These are phyloP conservation scores for Geosmithia flava DNA, from an alignment of 2,329 filamentous ascomycete genomes.

Conservation along the genomic window DNA sequence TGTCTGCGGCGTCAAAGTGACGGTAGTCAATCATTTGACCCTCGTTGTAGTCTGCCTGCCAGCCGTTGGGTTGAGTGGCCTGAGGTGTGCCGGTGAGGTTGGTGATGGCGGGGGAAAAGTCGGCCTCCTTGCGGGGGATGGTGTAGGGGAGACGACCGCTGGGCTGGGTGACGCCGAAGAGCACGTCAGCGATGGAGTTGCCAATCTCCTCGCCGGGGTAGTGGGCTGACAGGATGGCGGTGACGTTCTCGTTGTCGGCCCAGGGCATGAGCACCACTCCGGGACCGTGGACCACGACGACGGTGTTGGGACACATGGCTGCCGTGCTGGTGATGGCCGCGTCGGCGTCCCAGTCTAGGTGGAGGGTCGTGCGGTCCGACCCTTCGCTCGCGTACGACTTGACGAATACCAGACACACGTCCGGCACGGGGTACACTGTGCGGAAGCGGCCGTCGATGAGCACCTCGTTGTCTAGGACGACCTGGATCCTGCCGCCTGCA, in stretches of 20 bases:
- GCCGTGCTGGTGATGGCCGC: slow-evolving; percentile 70
- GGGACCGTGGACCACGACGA: slow-evolving; percentile 80
- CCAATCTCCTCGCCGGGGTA: slow-evolving; percentile 76
- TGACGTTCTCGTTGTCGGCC: slow-evolving; percentile 65
- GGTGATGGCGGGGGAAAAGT: slow-evolving; percentile 29
- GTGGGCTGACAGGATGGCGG: slow-evolving; percentile 73
- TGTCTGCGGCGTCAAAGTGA: slow-evolving; percentile 51
- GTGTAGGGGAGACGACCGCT: slow-evolving; percentile 74
- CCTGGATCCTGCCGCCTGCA: slow-evolving; percentile 49
- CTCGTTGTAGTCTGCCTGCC: slow-evolving; percentile 64
- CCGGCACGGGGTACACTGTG: slow-evolving; percentile 44
- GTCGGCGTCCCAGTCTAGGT: slow-evolving; percentile 76
- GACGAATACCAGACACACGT: slow-evolving; percentile 83
- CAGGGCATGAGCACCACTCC: slow-evolving; percentile 70
- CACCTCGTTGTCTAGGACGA: slow-evolving; percentile 50
- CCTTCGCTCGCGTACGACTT: slow-evolving; percentile 82
- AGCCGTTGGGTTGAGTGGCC: slow-evolving; percentile 55
- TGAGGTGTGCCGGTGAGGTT: slow-evolving; percentile 50
- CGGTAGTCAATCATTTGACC: slow-evolving; percentile 64
- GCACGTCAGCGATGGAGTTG: slow-evolving; percentile 66
- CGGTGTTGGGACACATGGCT: slow-evolving; percentile 69
- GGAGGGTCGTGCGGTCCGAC: slow-evolving; percentile 86
- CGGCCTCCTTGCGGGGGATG: slow-evolving; percentile 54
- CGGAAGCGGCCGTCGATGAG: slow-evolving; percentile 44
- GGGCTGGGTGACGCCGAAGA: slow-evolving; percentile 69